These are phyloP conservation scores for Saccharomycopsis olivae DNA, from an alignment of 805 yeast species.

Conservation along the genomic window DNA sequence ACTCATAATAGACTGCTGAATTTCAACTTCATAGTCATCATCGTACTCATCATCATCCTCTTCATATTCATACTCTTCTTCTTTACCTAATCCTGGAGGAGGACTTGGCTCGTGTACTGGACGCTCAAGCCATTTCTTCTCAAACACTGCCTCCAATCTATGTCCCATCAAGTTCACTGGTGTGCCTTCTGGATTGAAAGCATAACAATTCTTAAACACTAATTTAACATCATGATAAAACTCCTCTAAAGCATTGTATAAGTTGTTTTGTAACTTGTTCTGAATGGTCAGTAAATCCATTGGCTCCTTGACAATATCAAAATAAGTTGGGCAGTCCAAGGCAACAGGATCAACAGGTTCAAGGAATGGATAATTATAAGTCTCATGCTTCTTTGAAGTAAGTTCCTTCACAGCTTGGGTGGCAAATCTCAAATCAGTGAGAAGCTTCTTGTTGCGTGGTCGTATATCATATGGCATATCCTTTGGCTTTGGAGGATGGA, in stretches of 20 bases:
- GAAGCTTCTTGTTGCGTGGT: conserved; percentile 79
- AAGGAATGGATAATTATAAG: conserved; percentile 80
- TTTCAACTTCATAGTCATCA: conserved; percentile 40
- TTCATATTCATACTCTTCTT: conserved; percentile 39
- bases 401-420: conserved; percentile 75
- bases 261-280: conserved; percentile 71
- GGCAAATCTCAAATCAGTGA: conserved; percentile 82
- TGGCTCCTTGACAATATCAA: conserved; percentile 78
- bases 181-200: conserved; percentile 93
- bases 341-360: conserved; percentile 95
- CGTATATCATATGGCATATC: conserved; percentile 85
- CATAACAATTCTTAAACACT: conserved; percentile 81
- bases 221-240: conserved; percentile 75
- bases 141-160: conserved; percentile 74
- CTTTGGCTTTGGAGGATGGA: conserved; percentile 92
- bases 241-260: conserved; percentile 80
- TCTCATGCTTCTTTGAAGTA: conserved; percentile 70
- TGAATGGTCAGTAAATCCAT: conserved; percentile 90
- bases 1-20: conserved; percentile 52
- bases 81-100: conserved; percentile 32
- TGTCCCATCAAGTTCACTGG: conserved; percentile 96
- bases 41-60: conserved; percentile 24
- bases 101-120: conserved; percentile 63
- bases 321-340: conserved; percentile 82
- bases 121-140: conserved; percentile 78